Conservation (phyloP, 1,284 basidiomycete genomes). For the Cutaneotrichosporon mucoides region DNA sequence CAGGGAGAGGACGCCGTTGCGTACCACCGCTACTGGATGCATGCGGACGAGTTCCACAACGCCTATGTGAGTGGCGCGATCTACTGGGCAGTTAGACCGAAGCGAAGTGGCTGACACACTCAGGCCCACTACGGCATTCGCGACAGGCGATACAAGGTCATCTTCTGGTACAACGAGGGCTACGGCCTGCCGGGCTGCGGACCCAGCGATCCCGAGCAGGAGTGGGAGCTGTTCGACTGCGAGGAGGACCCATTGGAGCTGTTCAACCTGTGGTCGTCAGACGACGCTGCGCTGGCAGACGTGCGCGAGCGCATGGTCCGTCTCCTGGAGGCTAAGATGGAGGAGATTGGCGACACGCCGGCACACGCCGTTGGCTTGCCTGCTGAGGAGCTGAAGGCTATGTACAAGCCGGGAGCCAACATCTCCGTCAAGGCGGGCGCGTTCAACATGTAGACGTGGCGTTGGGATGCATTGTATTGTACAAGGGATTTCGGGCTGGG, state of each 20-base stretch:
- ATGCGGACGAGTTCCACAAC: conserved; percentile 20
- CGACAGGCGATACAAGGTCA: conserved; percentile 22
- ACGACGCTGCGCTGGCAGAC: conserved; percentile 3
- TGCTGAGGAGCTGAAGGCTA: neutral
- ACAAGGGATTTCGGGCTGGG: too few species aligned
- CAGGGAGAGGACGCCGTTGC: conserved; percentile 11
- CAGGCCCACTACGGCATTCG: conserved; percentile 21
- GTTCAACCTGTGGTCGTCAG: conserved; percentile 19
- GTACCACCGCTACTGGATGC: conserved; percentile 29
- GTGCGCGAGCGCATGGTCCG: conserved; percentile 19
- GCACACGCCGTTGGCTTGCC: conserved; percentile 15
- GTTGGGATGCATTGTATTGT: too few species aligned
- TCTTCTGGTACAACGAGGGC: conserved; percentile 26
- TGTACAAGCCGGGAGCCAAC: conserved; percentile 6
- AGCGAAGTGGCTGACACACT: too few species aligned
- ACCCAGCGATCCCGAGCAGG: conserved; percentile 18
- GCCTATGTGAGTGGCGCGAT: conserved; percentile 12
- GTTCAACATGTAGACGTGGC: conserved; percentile 7
- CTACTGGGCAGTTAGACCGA: too few species aligned
- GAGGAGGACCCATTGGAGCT: conserved; percentile 23
- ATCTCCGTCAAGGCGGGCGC: conserved; percentile 5
- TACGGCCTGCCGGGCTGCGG: conserved; percentile 13
- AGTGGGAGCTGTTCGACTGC: conserved; percentile 29
- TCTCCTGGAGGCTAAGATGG: conserved; percentile 23
- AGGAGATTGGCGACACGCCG: conserved; percentile 22